Conservation (phyloP, 78 protist species). For the Monosiga brevicollis region DNA sequence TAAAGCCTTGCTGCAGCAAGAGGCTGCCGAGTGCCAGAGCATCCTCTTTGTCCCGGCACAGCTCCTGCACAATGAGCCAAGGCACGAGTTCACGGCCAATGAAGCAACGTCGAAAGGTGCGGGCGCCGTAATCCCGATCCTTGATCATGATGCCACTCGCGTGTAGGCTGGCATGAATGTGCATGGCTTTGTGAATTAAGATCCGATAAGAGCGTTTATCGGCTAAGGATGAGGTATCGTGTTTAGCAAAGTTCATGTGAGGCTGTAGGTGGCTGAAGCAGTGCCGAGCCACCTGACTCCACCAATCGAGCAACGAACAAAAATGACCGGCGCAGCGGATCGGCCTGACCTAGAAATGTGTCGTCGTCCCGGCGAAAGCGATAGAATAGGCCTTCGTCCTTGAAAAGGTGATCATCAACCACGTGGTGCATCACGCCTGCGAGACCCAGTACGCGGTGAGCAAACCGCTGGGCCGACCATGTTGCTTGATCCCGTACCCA, state of each 20-base stretch:
- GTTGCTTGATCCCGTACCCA: too few species aligned
- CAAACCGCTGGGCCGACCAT: too few species aligned
- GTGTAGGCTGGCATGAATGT: not conserved
- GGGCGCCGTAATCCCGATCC: not conserved
- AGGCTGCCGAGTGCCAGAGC: too few species aligned
- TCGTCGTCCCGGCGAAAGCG: not conserved
- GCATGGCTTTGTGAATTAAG: not conserved
- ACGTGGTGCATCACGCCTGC: not conserved
- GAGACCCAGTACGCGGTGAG: too few species aligned
- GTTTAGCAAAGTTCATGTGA: too few species aligned
- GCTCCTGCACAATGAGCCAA: too few species aligned
- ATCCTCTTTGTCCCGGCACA: too few species aligned
- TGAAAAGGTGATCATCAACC: not conserved
- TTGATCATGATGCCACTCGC: not conserved
- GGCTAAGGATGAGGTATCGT: too few species aligned
- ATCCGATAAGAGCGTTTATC: not conserved
- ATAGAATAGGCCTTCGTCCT: not conserved
- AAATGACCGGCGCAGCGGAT: not conserved
- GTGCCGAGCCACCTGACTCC: too few species aligned
- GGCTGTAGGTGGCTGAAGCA: too few species aligned
- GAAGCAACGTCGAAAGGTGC: not conserved
- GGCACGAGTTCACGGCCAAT: not conserved
- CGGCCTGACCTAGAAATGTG: not conserved
- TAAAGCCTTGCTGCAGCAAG: too few species aligned
- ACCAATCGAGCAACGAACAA: too few species aligned